These are phyloP conservation scores for Pouteria campechiana DNA, from an alignment of 179 eudicot species.

Conservation along the genomic window DNA sequence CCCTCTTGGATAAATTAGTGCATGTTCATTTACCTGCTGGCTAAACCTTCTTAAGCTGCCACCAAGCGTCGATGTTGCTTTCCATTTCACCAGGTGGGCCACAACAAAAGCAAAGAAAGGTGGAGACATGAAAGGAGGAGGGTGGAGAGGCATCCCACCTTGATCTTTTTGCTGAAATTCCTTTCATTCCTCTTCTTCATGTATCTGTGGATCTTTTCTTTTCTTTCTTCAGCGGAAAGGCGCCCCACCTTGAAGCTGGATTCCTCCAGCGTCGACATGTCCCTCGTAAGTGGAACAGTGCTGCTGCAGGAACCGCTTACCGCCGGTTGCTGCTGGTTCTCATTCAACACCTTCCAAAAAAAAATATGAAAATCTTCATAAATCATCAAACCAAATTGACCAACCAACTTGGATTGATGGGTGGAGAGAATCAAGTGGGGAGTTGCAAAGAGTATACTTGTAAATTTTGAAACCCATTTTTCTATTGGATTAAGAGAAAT, in stretches of 20 bases:
- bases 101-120: background rate
- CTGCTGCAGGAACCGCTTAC: too few relatives aligned
- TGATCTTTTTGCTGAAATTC: constrained; percentile 96
- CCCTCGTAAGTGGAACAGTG: constrained; percentile 45
- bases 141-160: constrained; percentile 44
- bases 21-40: too few relatives aligned
- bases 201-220: constrained; percentile 81
- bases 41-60: too few relatives aligned
- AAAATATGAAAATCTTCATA: background rate
- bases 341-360: constrained; percentile 42
- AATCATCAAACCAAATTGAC: background rate
- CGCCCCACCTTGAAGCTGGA: constrained; percentile 58
- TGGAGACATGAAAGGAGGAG: background rate
- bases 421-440: too few relatives aligned
- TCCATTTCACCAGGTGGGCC: background rate
- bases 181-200: constrained; percentile 86
- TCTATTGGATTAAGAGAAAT: background rate
- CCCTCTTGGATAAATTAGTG: too few relatives aligned
- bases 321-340: constrained; percentile 61
- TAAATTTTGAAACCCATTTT: background rate
- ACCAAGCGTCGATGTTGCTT: too few relatives aligned
- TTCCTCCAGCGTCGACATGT: constrained; percentile 65
- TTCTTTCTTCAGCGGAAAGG: constrained; percentile 72
- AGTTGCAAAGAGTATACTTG: background rate
- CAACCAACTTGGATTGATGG: too few relatives aligned